Base-by-base conservation (phyloP, 192 early-diverging fungal genomes). In the Geranomyces michiganensis region DNA sequence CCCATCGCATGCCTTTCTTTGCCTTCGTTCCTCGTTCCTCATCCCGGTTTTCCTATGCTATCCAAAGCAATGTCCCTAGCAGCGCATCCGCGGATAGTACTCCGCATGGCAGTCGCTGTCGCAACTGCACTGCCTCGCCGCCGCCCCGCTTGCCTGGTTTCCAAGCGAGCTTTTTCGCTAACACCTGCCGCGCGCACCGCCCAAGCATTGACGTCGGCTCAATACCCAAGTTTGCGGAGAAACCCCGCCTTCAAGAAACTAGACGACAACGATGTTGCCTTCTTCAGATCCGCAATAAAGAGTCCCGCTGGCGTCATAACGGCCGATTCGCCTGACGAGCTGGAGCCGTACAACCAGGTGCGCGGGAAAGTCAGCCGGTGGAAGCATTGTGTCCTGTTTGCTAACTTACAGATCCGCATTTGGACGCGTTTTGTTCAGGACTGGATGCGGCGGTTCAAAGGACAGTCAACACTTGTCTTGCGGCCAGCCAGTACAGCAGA, bases 381-480 rank as follows among this genome's bases (percentile, higher is more conserved):
- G 31, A 29, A 56, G 14, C n/a, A 15, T 49, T 19, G 55, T 8
- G 17, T 8, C 31, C 55, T 27, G 19, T 22, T 21, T 46, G n/a
- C 24, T 13, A 1, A 17, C 10, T 15, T 9, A 27, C 29, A 46
- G 1, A 15, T 17, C 5, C 9, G 4, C 45, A 32, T 24, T n/a
- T 21, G 21, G 2, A 21, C 1, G 31, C 1, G 1, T 32, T 33
- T 60, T 19, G 3, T 41, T 27, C 31, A 81, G 55, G 97, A 99
- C 79, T 99, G 96, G 96, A 90, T 99, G 87, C 85, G 85, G 72
- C 96, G 97, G 81, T 99, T 93, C 81, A 82, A 90, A 22, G 96
- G 96, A 15, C 79, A 85, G 60, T 92, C 92, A 24, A 82, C 81
- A 32, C 67, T 97, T 17, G 92, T 97, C 0, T 81, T 96, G 15